These are phyloP conservation scores for Eragrostis curvula DNA, from an alignment of 176 grass and related monocot species.

Conservation along the genomic window DNA sequence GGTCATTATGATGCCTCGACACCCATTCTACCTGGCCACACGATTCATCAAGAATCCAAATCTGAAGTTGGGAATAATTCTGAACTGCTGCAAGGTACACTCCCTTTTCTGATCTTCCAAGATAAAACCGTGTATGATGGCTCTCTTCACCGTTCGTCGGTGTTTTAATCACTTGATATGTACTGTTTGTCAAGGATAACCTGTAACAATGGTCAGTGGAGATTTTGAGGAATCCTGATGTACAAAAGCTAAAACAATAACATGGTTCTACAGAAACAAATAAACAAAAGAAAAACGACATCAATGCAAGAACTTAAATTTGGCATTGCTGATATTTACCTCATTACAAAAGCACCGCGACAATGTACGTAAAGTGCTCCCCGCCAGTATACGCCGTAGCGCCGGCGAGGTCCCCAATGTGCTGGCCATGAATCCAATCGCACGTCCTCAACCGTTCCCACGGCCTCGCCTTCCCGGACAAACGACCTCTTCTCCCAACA, in stretches of 20 bases:
- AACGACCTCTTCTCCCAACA: conserved; percentile 16
- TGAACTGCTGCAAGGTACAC: conserved; percentile 13
- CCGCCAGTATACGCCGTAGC: neutral
- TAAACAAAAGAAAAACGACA: too few species aligned
- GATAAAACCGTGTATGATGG: neutral
- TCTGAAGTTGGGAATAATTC: neutral
- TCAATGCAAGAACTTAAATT: too few species aligned
- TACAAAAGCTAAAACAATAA: too few species aligned
- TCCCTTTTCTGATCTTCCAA: conserved; percentile 18
- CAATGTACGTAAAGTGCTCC: conserved; percentile 16
- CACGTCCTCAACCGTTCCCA: neutral
- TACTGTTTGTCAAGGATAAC: neutral
- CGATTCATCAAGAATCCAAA: neutral
- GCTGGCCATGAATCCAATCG: neutral
- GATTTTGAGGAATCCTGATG: too few species aligned
- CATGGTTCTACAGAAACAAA: too few species aligned
- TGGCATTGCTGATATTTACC: too few species aligned
- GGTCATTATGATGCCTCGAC: neutral
- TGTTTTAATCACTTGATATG: neutral
- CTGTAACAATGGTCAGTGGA: too few species aligned
- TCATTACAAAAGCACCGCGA: conserved; percentile 17
- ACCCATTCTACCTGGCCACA: neutral
- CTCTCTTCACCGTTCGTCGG: neutral
- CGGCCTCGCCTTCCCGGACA: neutral
- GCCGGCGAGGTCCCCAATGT: neutral